Percentiles rank a stretch among this genome's conserved stretches.
Conservation (phyloP, 2,329 filamentous ascomycete species). For the Fusarium subglutinans region DNA sequence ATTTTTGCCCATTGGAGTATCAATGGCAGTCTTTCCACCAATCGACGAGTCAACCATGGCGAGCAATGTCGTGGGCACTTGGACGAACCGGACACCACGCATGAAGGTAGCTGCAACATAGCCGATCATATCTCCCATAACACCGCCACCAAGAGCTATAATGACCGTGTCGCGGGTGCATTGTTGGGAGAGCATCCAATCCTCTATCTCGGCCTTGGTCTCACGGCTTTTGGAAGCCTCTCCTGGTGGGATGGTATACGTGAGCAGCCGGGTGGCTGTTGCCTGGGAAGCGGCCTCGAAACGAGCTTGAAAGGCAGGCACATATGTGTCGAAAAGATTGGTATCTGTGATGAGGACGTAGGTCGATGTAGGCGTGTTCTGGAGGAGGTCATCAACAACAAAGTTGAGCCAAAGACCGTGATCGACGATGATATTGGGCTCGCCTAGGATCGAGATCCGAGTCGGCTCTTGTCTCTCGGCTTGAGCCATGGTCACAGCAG, state of each 20-base stretch:
- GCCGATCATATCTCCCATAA: conserved; percentile 97
- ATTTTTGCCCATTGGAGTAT: conserved; percentile 96
- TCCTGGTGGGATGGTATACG: conserved; percentile 87
- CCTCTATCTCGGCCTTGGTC: conserved; percentile 95
- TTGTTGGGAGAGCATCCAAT: conserved; percentile 93
- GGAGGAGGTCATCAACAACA: conserved; percentile 82
- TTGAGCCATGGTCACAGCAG: conserved; percentile 38
- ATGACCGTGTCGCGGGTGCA: conserved; percentile 96
- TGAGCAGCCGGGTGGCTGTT: conserved; percentile 73
- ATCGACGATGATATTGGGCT: conserved; percentile 90
- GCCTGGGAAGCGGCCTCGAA: conserved; percentile 46
- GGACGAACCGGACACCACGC: conserved; percentile 94
- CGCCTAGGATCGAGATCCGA: conserved; percentile 82
- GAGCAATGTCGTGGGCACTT: conserved; percentile 93
- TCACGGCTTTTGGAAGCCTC: conserved; percentile 93
- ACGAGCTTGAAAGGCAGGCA: conserved; percentile 72
- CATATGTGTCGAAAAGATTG: conserved; percentile 84
- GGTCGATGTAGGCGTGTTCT: conserved; percentile 82
- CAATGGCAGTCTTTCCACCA: conserved; percentile 97
- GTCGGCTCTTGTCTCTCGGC: conserved; percentile 54
- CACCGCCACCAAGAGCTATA: conserved; percentile 92
- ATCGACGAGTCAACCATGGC: conserved; percentile 99
- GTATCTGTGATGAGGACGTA: conserved; percentile 98
- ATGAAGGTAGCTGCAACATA: conserved; percentile 99
- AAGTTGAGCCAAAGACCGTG: conserved; percentile 89